Base-by-base conservation (phyloP, 164 flowering plant species). In the Chloranthus sessilifolius region DNA sequence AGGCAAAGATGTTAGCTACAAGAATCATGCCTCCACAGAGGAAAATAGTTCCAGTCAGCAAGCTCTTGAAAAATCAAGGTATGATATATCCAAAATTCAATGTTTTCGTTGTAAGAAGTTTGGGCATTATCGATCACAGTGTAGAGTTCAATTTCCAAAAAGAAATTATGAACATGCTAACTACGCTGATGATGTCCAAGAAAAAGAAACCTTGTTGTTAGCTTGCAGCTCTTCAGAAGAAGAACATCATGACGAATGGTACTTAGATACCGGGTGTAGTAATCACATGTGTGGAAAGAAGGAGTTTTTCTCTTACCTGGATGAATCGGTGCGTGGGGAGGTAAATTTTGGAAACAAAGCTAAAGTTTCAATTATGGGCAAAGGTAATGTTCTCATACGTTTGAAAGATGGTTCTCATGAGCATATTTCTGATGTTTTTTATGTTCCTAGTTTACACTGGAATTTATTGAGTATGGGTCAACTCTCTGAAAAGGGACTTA, bases 141-240 rank as follows among this genome's bases (percentile, higher is more conserved):
- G n/a, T n/a, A n/a, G n/a, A n/a, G n/a, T n/a, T n/a, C n/a, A n/a
- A n/a, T n/a, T n/a, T n/a, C n/a, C n/a, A n/a, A n/a, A n/a, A n/a
- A n/a, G n/a, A n/a, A n/a, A n/a, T n/a, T n/a, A n/a, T n/a, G n/a
- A 40, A 40, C 43, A 40, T 9, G 43, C 43, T 16, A 40, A 40
- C 17, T 10, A 9, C 6, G 43, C 15, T 10, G 43, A 40, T 9
- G 43, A 40, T 6, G 15, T 9, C 7, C n/a, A 1, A 40, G 43
- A 40, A 16, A 17, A 40, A 9, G 19, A 17, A 9, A 40, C 11
- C 21, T 6, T 43, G n/a, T 43, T 43, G 14, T 5, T 43, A 16
- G 26, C 21, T 20, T 6, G 21, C 21, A 16, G 3, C 5, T 5
- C 16, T 14, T 4, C 23, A 5, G 21, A 43, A 3, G 12, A 16